Conservation (phyloP, 1,284 basidiomycete species). For the Volvariella volvacea region DNA sequence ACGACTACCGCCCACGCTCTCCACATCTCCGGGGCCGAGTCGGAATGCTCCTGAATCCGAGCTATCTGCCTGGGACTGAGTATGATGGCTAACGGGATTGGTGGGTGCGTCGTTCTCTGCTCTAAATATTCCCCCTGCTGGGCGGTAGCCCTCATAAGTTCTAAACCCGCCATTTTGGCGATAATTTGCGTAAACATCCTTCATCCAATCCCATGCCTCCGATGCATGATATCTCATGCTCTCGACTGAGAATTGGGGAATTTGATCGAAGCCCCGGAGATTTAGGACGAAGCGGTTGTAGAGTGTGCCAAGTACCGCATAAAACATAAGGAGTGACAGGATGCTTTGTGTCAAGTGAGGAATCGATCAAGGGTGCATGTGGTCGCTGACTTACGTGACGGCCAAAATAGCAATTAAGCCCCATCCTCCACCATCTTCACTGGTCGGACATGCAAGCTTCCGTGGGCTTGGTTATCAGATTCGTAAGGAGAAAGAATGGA, state of each 20-base stretch:
- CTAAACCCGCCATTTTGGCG: neutral
- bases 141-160: neutral
- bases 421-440: constrained; percentile 42
- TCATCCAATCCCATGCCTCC: constrained; percentile 35
- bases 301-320: constrained; percentile 52
- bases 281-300: constrained; percentile 68
- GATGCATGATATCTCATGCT: constrained; percentile 37
- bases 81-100: constrained; percentile 37
- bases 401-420: constrained; percentile 46
- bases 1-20: neutral
- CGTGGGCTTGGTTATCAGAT: constrained; percentile 5
- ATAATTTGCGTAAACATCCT: constrained; percentile 22
- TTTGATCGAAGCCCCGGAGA: constrained; percentile 54
- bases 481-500: constrained; percentile 15
- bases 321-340: constrained; percentile 47
- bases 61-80: constrained; percentile 21
- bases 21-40: neutral
- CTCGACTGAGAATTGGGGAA: constrained; percentile 58
- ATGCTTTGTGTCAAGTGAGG: constrained; percentile 37
- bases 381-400: constrained; percentile 35
- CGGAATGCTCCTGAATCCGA: neutral
- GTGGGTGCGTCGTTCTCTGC: constrained; percentile 9
- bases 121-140: constrained; percentile 6
- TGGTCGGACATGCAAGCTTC: constrained; percentile 61
- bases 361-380: constrained; percentile 2